phyloP scores from a whole-genome alignment of 2,329 filamentous ascomycete genomes.

The Stemphylium beticola region DNA sequence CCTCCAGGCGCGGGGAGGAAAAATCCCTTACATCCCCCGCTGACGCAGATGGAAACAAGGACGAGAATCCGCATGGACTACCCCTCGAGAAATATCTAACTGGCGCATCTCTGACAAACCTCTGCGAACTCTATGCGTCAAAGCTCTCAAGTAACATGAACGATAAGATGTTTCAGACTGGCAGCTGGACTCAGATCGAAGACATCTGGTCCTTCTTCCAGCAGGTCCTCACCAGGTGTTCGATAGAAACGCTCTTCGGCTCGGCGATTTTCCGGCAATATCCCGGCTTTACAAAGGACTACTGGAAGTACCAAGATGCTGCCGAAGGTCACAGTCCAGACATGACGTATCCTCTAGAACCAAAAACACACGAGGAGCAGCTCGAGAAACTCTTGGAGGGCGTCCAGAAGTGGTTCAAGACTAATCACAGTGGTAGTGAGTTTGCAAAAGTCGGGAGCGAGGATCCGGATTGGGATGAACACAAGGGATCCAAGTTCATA shows the following conservation, averaged over 20 bases:
- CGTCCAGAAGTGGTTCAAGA: constrained; percentile 32
- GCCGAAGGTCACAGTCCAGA: constrained; percentile 25
- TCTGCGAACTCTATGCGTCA: constrained; percentile 26
- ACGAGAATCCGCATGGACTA: constrained; percentile 10
- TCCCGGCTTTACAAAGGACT: constrained; percentile 34
- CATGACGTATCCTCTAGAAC: constrained; percentile 24
- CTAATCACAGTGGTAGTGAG: constrained; percentile 22
- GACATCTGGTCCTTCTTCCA: constrained; percentile 41
- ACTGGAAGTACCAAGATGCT: constrained; percentile 32
- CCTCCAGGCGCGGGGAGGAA: neutral
- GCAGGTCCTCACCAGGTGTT: constrained; percentile 35
- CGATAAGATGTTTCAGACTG: constrained; percentile 39
- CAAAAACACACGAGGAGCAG: constrained; percentile 17
- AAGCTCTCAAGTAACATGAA: constrained; percentile 31
- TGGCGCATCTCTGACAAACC: constrained; percentile 14
- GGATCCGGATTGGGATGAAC: constrained; percentile 26
- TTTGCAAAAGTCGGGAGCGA: constrained; percentile 17
- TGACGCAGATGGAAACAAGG: no score
- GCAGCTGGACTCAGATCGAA: constrained; percentile 39
- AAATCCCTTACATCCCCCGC: no score
- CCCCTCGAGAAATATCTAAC: constrained; percentile 23
- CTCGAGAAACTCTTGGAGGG: constrained; percentile 28
- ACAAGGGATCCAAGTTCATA: constrained; percentile 30
- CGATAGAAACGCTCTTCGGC: constrained; percentile 33
- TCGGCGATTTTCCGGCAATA: constrained; percentile 33